Conservation (phyloP, 306 rosid species). For the Quercus gilva region DNA sequence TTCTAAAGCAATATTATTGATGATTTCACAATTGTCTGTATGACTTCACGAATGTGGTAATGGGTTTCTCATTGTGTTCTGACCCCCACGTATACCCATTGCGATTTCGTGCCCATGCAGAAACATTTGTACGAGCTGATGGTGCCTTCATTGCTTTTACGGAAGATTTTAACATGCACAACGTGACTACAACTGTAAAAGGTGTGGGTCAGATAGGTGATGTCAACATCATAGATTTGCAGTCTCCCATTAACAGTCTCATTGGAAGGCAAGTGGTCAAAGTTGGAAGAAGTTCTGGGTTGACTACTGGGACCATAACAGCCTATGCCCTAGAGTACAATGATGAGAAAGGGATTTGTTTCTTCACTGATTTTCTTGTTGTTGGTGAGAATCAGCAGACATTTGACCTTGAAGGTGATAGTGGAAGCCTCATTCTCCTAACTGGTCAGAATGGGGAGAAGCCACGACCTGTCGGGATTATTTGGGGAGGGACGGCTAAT, state of each 20-base stretch:
- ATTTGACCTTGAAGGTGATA: slow-evolving; percentile 98
- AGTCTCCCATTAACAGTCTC: slow-evolving; percentile 87
- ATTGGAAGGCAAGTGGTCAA: slow-evolving; percentile 90
- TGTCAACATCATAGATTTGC: slow-evolving; percentile 83
- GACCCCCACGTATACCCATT: slow-evolving; percentile 21
- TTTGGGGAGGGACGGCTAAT: slow-evolving; percentile 99
- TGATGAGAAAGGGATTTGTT: slow-evolving; percentile 96
- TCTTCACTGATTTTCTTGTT: slow-evolving; percentile 97
- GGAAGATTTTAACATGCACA: slow-evolving; percentile 70
- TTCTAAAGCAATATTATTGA: slow-evolving; percentile 8
- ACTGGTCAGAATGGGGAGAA: slow-evolving; percentile 72
- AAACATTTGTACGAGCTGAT: slow-evolving; percentile 98
- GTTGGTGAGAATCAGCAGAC: slow-evolving; percentile 98
- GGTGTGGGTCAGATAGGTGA: slow-evolving; percentile 92
- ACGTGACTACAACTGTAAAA: slow-evolving; percentile 64
- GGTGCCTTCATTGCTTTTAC: slow-evolving; percentile 98
- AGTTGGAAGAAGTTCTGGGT: slow-evolving; percentile 98
- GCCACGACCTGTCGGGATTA: slow-evolving; percentile 90
- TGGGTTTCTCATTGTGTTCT: slow-evolving; percentile 21
- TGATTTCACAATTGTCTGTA: slow-evolving; percentile 26
- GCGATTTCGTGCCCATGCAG: slow-evolving; percentile 58
- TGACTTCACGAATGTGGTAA: slow-evolving; percentile 20
- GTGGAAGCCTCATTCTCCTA: slow-evolving; percentile 96
- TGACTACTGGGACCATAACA: slow-evolving; percentile 91
- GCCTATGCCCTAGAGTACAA: slow-evolving; percentile 96